Percentiles rank a stretch among this genome's conserved stretches.
phyloP scores from a whole-genome alignment of 305 asterid species.

The Striga hermonthica region DNA sequence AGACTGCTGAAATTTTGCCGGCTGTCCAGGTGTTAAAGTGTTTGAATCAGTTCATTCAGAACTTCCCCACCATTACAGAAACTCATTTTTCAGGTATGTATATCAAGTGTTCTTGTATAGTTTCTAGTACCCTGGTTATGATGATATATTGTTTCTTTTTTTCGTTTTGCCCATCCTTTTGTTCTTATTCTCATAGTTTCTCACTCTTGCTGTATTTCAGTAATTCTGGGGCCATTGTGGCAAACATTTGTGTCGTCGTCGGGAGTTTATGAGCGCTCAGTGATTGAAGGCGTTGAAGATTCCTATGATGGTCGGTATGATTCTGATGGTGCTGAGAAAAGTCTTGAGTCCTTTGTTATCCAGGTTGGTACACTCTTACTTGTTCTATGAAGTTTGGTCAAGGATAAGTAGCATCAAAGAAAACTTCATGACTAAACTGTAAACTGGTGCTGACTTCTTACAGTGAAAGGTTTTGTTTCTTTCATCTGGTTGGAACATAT shows the following conservation, averaged over 20 bases:
- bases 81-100: constrained; percentile 60
- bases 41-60: constrained; percentile 83
- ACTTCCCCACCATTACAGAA: constrained; percentile 69
- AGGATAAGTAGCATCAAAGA: constrained; percentile 22
- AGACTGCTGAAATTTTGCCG: constrained; percentile 24
- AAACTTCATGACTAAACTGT: constrained; percentile 1
- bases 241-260: constrained; percentile 81
- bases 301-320: constrained; percentile 93
- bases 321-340: constrained; percentile 87
- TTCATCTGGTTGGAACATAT: background rate
- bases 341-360: constrained; percentile 84
- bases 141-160: constrained; percentile 27
- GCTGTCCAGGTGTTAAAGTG: constrained; percentile 77
- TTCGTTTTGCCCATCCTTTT: constrained; percentile 10
- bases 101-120: constrained; percentile 25
- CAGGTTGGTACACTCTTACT: constrained; percentile 54
- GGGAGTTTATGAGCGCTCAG: constrained; percentile 70
- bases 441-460: constrained; percentile 5
- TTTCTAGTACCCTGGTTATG: constrained; percentile 15
- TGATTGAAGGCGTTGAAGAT: constrained; percentile 77
- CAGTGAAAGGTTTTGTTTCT: background rate
- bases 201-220: constrained; percentile 45
- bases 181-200: constrained; percentile 27
- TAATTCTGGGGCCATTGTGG: constrained; percentile 86
- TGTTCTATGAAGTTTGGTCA: constrained; percentile 18